These are phyloP conservation scores for Rhizophora apiculata DNA, from an alignment of 345 rosid genomes.

Conservation along the genomic window DNA sequence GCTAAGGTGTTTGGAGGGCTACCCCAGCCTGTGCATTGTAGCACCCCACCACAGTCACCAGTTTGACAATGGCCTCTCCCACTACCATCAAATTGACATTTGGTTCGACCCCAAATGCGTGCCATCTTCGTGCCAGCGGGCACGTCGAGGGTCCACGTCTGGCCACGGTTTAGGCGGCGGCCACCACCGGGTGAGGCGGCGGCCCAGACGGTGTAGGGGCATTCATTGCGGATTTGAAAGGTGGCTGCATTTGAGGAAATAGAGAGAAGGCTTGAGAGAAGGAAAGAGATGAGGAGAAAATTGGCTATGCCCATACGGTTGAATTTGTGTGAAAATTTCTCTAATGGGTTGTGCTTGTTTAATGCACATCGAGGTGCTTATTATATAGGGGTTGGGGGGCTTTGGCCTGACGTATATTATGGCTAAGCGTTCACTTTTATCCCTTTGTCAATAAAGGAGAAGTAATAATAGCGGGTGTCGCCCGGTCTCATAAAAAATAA, in stretches of 20 bases:
- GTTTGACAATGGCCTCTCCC: conserved; percentile 10
- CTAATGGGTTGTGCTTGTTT: too few relatives aligned
- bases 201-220: conserved; percentile 17
- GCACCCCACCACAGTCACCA: conserved; percentile 19
- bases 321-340: too few relatives aligned
- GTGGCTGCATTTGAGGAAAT: conserved; percentile 26
- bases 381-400: too few relatives aligned
- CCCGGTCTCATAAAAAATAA: too few relatives aligned
- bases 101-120: conserved; percentile 25
- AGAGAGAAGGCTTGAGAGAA: too few relatives aligned
- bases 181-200: conserved; percentile 17
- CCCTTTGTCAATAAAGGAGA: too few relatives aligned
- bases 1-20: conserved; percentile 10
- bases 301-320: too few relatives aligned
- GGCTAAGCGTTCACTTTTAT: too few relatives aligned
- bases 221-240: conserved; percentile 4
- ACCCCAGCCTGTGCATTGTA: conserved; percentile 9
- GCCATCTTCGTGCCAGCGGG: conserved; percentile 10
- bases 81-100: conserved; percentile 11
- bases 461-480: too few relatives aligned
- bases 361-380: too few relatives aligned
- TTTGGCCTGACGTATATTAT: too few relatives aligned
- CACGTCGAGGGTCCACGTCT: conserved; percentile 4
- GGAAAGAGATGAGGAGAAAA: too few relatives aligned
- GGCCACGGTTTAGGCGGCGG: conserved; percentile 1